Base-by-base conservation (phyloP, 306 rosid species). In the Canavalia ensiformis region DNA sequence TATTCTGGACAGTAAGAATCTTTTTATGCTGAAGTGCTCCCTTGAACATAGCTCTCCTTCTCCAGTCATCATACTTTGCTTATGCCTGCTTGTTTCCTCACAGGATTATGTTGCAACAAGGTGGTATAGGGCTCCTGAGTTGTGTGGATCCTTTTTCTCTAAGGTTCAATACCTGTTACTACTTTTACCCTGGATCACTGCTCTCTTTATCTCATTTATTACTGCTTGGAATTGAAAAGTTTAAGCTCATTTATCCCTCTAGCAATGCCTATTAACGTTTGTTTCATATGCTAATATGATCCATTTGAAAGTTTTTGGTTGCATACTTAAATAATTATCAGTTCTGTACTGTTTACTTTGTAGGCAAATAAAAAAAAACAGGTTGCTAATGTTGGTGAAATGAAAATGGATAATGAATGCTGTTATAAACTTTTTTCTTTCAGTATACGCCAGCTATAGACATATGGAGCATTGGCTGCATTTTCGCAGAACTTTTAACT, bases 381-480 rank as follows among this genome's bases (percentile, higher is more conserved):
- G 6, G 25, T 44, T 57, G 33, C 18, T 46, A 47, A 30, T 70
- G 25, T 59, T 72, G 18, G 54, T 70, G 44, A 70, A 70, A 56
- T 67, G 59, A 60, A 54, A 49, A 64, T 54, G 55, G 65, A 45
- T 44, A 30, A 33, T 67, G 41, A 67, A 55, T 29, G 12, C 59
- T 5, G 59, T 47, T 31, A 31, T 49, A 18, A 34, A 2, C 5
- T 4, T 46, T 59, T 11, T 41, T 79, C 64, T 56, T 66, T 31
- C 94, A 93, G 97, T 93, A 93, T 74, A 93, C 97, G 35, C 97
- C 97, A 6, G 97, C 97, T 63, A 93, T 93, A 87, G 97, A 93
- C 85, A 88, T 86, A 82, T 93, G 97, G 97, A 93, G 97, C 90
- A 93, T 93, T 76, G 97, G 97, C 35, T 93, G 97, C 92, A 93